Base-by-base conservation (phyloP, 805 yeast genomes). In the Saccharomyces jurei region DNA sequence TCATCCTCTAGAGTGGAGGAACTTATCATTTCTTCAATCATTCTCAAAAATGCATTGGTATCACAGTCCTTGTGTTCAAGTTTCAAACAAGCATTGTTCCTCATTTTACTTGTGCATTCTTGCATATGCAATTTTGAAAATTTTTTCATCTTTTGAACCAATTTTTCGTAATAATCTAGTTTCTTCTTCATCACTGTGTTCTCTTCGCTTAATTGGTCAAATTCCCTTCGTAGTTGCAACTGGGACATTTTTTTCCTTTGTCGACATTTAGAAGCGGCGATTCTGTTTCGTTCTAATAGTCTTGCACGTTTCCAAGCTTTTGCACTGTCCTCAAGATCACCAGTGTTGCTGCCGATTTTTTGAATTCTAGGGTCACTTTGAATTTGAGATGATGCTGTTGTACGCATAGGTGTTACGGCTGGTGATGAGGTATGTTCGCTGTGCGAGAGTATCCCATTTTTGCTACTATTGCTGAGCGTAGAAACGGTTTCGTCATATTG, bases 231-330 rank as follows among this genome's bases (percentile, higher is more conserved):
- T 54, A 85, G 67, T 64, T 82, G 81, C 54, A 77, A 76, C 60
- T 84, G 89, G 1, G 84, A 81, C 50, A 80, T 78, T 59, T 81
- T 81, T 68, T 81, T 81, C 46, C 84, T 70, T 58, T 81, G 83
- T 57, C 86, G 74, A 67, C 85, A 81, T 63, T 80, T 81, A 32
- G 80, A 75, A 0, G 86, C 86, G 0, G 86, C 85, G 6, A 80
- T 69, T 54, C 86, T 66, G 60, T 81, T 81, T 52, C 86, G 66
- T 60, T 81, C 84, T 53, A 81, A 65, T 22, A 81, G 63, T 50
- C 83, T 66, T 31, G 78, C 81, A 57, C 78, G 77, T 63, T 81
- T 81, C 83, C 83, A 80, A 0, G 83, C 84, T 0, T 84, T 80
- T 0, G 85, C 81, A 1, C 86, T 41, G 36, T 41, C 21, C 41